Evolutionary conservation across 208 protist species (phyloP).

Genomic region (Leishmania mexicana): DNA sequence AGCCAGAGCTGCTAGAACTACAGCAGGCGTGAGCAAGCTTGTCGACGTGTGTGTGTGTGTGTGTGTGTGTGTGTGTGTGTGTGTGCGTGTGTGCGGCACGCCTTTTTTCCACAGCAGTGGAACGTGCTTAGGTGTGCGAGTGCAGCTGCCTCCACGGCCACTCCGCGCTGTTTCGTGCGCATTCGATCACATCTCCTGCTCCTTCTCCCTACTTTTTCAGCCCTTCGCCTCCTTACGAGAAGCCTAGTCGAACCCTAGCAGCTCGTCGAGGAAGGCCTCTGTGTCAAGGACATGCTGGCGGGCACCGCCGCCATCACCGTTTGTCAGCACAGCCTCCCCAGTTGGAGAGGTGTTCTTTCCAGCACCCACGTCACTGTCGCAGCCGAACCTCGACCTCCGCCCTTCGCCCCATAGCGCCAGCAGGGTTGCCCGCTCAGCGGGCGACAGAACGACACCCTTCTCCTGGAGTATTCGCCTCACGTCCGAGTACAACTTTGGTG

Average conservation of each 20-base stretch:
- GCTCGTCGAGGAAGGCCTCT: conserved; percentile 33
- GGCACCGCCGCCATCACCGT: not conserved
- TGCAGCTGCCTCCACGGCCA: not conserved
- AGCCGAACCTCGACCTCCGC: not conserved
- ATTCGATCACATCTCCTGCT: not conserved
- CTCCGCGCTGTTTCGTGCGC: not conserved
- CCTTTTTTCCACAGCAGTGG: not conserved
- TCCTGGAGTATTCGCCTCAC: conserved; percentile 11
- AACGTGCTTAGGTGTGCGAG: not conserved
- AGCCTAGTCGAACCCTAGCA: conserved; percentile 28
- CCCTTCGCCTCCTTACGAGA: not conserved
- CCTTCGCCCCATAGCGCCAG: conserved; percentile 11
- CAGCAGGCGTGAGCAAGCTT: not conserved
- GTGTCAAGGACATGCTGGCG: not conserved
- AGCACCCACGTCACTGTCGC: not conserved
- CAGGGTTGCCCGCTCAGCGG: conserved; percentile 41
- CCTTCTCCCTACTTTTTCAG: not conserved
- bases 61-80: not conserved
- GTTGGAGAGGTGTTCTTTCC: not conserved
- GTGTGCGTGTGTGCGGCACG: not conserved
- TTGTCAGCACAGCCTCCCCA: not conserved
- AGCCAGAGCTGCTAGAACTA: not conserved
- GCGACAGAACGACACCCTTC: conserved; percentile 24
- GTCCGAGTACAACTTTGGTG: conserved; percentile 34
- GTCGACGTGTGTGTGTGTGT: not conserved